Evolutionary conservation across 2,329 filamentous ascomycete genomes (phyloP), one percentile per base, ranked within the genome.

Genomic region (Trichophyton verrucosum): DNA sequence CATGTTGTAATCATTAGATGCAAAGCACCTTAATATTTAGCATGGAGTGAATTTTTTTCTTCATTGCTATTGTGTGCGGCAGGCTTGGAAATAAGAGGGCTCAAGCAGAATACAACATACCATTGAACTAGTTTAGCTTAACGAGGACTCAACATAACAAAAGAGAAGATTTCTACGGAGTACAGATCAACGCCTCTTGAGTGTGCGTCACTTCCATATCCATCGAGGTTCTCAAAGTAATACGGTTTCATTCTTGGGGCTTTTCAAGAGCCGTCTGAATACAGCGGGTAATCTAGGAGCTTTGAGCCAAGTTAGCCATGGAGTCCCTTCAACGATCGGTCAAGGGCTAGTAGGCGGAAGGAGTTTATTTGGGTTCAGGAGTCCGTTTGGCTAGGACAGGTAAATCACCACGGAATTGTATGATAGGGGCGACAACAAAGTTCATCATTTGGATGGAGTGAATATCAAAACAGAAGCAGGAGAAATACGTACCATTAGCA

Each of bases 351-450:
- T n/a, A 55, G n/a, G n/a, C 8, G 13, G 30, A n/a, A 55, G 46
- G 9, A 15, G 13, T 17, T 11, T 51, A n/a, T 17, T 20, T 51
- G 15, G 40, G 20, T 5, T 58, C 56, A 58, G 56, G 72, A 73
- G 80, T 82, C 79, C 79, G 78, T 82, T 83, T 82, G 81, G 81
- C 78, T 77, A 72, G 76, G 79, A 82, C 80, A 80, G 78, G 80
- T 81, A 78, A 77, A 76, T 83, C 81, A 82, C 80, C 81, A 83
- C 71, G 67, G 70, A 70, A 73, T 68, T 68, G 69, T 82, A 75
- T 76, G 81, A 82, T 83, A 83, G 81, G 81, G 81, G 81, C 81
- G 81, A 83, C 81, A 83, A 78, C 74, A 73, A 75, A 66, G 75
- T 78, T 83, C 81, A 83, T 83, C 81, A 81, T 77, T 44, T 2